Base-by-base conservation (phyloP, 1,284 basidiomycete species). In the Grifola frondosa region DNA sequence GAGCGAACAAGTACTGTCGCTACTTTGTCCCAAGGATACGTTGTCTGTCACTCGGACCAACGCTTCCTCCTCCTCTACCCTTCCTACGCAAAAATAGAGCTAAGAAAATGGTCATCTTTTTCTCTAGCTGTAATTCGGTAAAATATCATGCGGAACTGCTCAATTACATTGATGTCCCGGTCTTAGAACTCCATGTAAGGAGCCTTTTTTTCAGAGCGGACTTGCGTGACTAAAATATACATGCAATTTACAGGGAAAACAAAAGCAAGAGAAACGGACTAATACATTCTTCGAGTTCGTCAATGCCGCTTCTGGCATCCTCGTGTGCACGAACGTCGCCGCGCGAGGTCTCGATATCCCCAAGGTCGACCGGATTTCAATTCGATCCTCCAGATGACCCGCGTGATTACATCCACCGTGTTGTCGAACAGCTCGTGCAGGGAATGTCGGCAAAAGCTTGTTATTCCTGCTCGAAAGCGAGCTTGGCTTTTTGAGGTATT, bases 201-300 rank as follows among this genome's bases (percentile, higher is more conserved):
- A 6, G 21, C 35, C 15, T 22, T 30, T 23, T 7, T 16, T 24
- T 17, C 13, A 11, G 20, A 12, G 25, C 30, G 20, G 17, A 19
- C 20, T 26, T 41, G 26, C 12, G 23, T 39, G 21, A 12, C 32
- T 36, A 16, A 25, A 17, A 25, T 17, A 13, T 79, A 80, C 46
- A 82, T 17, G 30, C 24, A 22, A 21, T 38, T 42, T 15, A 28
- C 56, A 94, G 89, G 94, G 94, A 36, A 97, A 97, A 67, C 94
- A 97, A 83, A 97, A 97, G 66, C 94, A 97, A 69, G 92, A 96
- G 74, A 97, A 96, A 66, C 89, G 94, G 36, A 97, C 95, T 30
- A 94, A 92, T 61, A 97, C 94, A 0, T 97, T 98, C 66, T 97
- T 97, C 69, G 95, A 97, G 64, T 97, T 97, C 68, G 90, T 89